Evolutionary conservation across 1,284 basidiomycete genomes (phyloP).

Genomic region (Pseudozyma thailandica): DNA sequence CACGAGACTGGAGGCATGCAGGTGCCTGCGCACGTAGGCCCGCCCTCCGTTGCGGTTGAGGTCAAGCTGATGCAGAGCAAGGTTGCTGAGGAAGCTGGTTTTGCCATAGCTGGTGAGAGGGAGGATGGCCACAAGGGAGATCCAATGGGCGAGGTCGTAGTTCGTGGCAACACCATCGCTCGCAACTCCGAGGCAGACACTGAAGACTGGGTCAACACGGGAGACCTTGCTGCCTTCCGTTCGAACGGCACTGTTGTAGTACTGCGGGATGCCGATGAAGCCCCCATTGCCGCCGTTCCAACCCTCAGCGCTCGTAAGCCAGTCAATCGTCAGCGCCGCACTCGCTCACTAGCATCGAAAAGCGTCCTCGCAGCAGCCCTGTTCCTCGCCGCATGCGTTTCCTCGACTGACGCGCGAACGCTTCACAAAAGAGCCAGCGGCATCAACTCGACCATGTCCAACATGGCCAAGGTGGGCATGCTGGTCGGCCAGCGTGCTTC

Average conservation of each 20-base stretch:
- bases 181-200: not conserved
- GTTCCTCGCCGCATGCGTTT: slow-evolving; percentile 10
- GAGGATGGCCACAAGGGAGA: slow-evolving; percentile 34
- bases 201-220: slow-evolving; percentile 49
- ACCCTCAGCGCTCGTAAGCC: slow-evolving; percentile 36
- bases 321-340: slow-evolving; percentile 27
- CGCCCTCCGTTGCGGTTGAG: slow-evolving; percentile 60
- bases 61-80: slow-evolving; percentile 59
- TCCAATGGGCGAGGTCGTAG: slow-evolving; percentile 54
- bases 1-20: slow-evolving; percentile 46
- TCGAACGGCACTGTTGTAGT: slow-evolving; percentile 65
- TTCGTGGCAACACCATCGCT: slow-evolving; percentile 54
- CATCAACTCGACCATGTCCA: slow-evolving; percentile 57
- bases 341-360: slow-evolving; percentile 16
- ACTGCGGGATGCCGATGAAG: slow-evolving; percentile 39
- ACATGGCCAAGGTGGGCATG: slow-evolving; percentile 54
- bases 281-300: slow-evolving; percentile 27
- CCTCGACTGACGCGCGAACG: slow-evolving; percentile 8
- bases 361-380: slow-evolving; percentile 16
- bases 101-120: slow-evolving; percentile 39
- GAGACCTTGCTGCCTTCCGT: slow-evolving; percentile 57
- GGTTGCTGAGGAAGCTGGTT: slow-evolving; percentile 21
- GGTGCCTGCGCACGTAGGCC: slow-evolving; percentile 60
- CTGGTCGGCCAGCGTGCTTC: slow-evolving; percentile 56
- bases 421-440: slow-evolving; percentile 27